A percentile compares a stretch with the other conserved stretches of the same genome.
phyloP scores from a whole-genome alignment of 2,329 filamentous ascomycete species.

The Cercospora berteroae region DNA sequence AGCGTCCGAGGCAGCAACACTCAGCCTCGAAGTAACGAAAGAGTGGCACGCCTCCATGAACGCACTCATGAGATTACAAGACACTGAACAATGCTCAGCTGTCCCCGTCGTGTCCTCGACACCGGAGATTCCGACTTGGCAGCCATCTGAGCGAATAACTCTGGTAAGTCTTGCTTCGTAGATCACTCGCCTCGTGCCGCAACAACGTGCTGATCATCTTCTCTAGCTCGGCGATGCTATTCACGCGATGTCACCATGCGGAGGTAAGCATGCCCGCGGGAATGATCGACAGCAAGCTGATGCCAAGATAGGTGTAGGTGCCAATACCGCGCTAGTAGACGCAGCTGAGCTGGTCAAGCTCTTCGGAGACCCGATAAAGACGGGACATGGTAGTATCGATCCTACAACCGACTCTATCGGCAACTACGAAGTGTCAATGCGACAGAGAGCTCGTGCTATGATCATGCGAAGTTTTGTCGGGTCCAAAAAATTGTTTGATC shows the following conservation, averaged over 20 bases:
- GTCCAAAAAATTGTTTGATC: neutral
- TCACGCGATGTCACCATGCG: conserved; percentile 49
- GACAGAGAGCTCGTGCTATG: neutral
- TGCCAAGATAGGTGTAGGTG: conserved; percentile 39
- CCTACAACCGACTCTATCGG: neutral
- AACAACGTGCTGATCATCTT: conserved; percentile 23
- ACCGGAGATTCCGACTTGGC: neutral
- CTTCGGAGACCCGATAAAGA: neutral
- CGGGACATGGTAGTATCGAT: neutral
- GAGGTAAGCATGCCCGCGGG: conserved; percentile 22
- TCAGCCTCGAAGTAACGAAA: neutral
- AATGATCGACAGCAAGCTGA: neutral
- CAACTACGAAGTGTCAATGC: neutral
- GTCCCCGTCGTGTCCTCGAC: neutral
- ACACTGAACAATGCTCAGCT: neutral
- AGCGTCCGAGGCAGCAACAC: neutral
- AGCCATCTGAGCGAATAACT: neutral
- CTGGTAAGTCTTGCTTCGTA: neutral
- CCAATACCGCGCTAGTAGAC: conserved; percentile 47
- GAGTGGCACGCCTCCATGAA: neutral
- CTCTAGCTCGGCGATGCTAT: conserved; percentile 46
- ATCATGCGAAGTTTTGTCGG: neutral
- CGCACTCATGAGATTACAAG: neutral
- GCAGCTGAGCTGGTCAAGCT: conserved; percentile 28
- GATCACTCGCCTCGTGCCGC: neutral